Evolutionary conservation across 176 grass and related monocot genomes (phyloP).

Genomic region (sorghum (Sorghum bicolor)): Sorghum_bicolor_NCBIv3 NC_012872.2:30181001-30181500

Average conservation of each 20-base stretch:
- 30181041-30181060: not conserved
- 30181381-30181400: not conserved
- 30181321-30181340: not conserved
- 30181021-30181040: not conserved
- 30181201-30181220: not conserved
- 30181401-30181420: not conserved
- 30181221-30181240: not conserved
- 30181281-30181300: not conserved
- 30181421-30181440: not conserved
- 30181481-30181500: not conserved
- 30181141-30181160: not conserved
- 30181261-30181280: not conserved
- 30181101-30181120: constrained; percentile 11
- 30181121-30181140: not conserved
- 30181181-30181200: constrained; percentile 4
- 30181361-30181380: not conserved
- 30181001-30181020: too few relatives aligned
- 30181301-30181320: not conserved
- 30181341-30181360: not conserved
- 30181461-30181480: not conserved
- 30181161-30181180: not conserved
- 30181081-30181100: not conserved
- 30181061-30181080: constrained; percentile 3
- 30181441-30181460: not conserved
- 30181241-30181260: not conserved